These are phyloP conservation scores for Tulasnella sp. DNA, from an alignment of 768 basidiomycete species.

Conservation along the genomic window DNA sequence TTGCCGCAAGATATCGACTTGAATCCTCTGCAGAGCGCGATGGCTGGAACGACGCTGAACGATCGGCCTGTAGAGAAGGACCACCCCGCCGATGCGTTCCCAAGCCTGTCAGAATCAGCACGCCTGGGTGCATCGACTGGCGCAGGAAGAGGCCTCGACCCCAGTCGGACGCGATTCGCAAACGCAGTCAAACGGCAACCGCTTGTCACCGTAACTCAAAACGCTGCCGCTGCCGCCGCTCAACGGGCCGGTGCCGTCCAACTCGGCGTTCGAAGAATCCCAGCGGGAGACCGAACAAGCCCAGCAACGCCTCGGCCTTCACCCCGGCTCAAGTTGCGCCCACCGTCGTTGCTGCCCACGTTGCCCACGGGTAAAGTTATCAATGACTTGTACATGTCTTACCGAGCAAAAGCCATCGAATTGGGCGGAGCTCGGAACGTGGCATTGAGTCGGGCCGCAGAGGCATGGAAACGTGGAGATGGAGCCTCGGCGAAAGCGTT, in stretches of 20 bases:
- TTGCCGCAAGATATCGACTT: conserved; percentile 83
- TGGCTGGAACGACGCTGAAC: conserved; percentile 62
- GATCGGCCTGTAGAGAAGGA: conserved; percentile 36
- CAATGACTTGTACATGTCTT: conserved; percentile 80
- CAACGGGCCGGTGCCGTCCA: neutral
- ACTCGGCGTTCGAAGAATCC: conserved; percentile 7
- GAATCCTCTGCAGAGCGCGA: conserved; percentile 58
- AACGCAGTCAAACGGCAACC: conserved; percentile 77
- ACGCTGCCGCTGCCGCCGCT: neutral
- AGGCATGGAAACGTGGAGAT: conserved; percentile 93
- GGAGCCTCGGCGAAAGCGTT: conserved; percentile 94
- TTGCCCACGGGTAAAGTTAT: conserved; percentile 78
- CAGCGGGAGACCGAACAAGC: neutral
- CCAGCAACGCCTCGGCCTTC: conserved; percentile 49
- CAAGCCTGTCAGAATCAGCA: conserved; percentile 37
- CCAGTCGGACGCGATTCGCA: conserved; percentile 83
- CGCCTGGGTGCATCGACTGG: conserved; percentile 27
- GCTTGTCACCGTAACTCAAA: conserved; percentile 27
- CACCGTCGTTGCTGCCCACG: conserved; percentile 81
- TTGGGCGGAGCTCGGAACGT: conserved; percentile 92
- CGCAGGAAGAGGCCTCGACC: conserved; percentile 57
- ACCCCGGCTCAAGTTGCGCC: conserved; percentile 75
- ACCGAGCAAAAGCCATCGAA: conserved; percentile 82
- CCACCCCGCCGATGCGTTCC: conserved; percentile 10
- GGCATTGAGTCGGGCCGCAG: conserved; percentile 89